Percentiles rank a stretch among this genome's conserved stretches.
phyloP scores from a whole-genome alignment of 768 basidiomycete species.

The Grammothele lineata region DNA sequence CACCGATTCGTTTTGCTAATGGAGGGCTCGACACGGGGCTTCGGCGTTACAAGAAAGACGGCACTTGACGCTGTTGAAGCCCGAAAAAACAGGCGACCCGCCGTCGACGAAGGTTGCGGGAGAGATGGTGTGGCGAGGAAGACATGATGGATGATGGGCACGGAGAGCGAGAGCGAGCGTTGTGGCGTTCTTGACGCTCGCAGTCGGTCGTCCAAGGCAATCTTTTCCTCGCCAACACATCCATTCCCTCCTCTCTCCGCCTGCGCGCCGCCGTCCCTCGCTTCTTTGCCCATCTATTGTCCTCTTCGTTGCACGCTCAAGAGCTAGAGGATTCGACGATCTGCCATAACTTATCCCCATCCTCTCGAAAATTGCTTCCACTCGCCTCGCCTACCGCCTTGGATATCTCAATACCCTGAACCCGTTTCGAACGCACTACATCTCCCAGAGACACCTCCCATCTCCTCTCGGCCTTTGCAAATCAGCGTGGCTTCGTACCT shows the following conservation, averaged over 20 bases:
- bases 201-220: not conserved
- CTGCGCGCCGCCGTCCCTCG: slow-evolving; percentile 1
- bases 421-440: too few relatives aligned
- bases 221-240: slow-evolving; percentile 4
- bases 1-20: too few relatives aligned
- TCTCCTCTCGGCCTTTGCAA: too few relatives aligned
- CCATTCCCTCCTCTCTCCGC: not conserved
- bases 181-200: slow-evolving; percentile 12
- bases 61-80: too few relatives aligned
- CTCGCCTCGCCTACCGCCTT: slow-evolving; percentile 12
- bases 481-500: too few relatives aligned
- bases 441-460: too few relatives aligned
- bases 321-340: too few relatives aligned
- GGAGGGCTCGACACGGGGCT: too few relatives aligned
- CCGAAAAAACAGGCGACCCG: too few relatives aligned
- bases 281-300: not conserved
- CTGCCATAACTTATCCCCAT: slow-evolving; percentile 3
- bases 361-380: slow-evolving; percentile 1
- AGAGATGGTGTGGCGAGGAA: not conserved
- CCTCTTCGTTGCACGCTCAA: not conserved
- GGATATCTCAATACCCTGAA: not conserved
- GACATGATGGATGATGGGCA: not conserved
- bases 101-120: too few relatives aligned
- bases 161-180: not conserved
- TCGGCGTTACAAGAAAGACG: too few relatives aligned